phyloP scores from a whole-genome alignment of 2,329 filamentous ascomycete genomes.

The Colletotrichum nymphaeae region DNA sequence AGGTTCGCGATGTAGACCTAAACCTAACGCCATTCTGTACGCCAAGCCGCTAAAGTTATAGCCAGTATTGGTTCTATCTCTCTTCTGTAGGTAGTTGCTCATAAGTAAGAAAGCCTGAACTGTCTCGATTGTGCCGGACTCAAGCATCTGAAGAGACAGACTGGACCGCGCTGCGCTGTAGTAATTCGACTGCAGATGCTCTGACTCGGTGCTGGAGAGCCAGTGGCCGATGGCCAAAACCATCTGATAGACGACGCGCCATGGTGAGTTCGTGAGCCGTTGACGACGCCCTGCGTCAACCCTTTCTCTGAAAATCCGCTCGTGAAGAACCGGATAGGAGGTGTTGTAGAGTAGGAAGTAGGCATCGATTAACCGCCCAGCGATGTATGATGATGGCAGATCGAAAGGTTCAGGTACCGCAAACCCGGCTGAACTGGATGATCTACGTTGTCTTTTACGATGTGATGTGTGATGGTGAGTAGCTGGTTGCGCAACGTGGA shows the following conservation, averaged over 20 bases:
- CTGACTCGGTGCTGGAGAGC: conserved; percentile 40
- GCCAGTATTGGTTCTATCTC: conserved; percentile 61
- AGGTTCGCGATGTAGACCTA: conserved; percentile 62
- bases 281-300: conserved; percentile 34
- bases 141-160: conserved; percentile 55
- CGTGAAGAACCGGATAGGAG: conserved; percentile 59
- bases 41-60: conserved; percentile 65
- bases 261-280: conserved; percentile 12
- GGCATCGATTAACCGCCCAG: conserved; percentile 47
- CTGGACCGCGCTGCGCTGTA: conserved; percentile 46
- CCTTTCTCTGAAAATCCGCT: conserved; percentile 55
- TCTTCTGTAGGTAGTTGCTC: conserved; percentile 62
- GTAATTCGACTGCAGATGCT: conserved; percentile 33
- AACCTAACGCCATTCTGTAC: conserved; percentile 59
- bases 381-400: conserved; percentile 27
- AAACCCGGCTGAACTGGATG: conserved; percentile 1
- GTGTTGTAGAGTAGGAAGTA: conserved; percentile 58
- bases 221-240: conserved; percentile 52
- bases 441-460: conserved; percentile 9
- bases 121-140: conserved; percentile 56
- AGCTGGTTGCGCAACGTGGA: background rate
- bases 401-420: conserved; percentile 15
- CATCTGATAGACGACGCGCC: conserved; percentile 44
- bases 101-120: conserved; percentile 58
- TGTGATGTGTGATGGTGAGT: background rate